Conservation (phyloP, 1,139 yeast species). For the Taphrina communis region DNA sequence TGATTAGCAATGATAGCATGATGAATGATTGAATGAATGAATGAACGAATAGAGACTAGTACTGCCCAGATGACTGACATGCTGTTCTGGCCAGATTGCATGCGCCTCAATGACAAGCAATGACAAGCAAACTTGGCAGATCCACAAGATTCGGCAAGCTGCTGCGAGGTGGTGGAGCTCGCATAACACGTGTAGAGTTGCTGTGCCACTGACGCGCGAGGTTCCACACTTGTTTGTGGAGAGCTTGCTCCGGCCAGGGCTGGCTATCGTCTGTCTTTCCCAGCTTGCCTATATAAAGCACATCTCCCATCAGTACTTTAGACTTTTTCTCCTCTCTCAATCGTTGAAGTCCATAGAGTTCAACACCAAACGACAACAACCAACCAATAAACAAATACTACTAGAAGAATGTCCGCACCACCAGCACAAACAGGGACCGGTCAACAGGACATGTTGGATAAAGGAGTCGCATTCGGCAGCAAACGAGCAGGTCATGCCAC, state of each 20-base stretch:
- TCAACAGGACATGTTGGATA: conserved; percentile 39
- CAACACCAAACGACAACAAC: no score
- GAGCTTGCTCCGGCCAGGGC: no score
- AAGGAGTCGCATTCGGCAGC: conserved; percentile 28
- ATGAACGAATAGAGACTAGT: no score
- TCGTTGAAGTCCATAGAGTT: no score
- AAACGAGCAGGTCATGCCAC: conserved; percentile 38
- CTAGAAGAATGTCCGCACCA: conserved; percentile 23
- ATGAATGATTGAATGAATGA: no score
- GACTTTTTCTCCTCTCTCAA: no score
- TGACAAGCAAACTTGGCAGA: no score
- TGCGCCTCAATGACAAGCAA: neutral
- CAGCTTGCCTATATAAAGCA: neutral
- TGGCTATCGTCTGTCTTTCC: neutral
- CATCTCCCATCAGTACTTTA: no score
- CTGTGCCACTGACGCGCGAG: conserved; percentile 14
- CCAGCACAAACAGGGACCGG: conserved; percentile 33
- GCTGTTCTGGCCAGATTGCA: neutral
- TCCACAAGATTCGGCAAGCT: no score
- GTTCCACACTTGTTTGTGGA: neutral
- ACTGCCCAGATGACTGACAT: no score
- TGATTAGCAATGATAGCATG: no score
- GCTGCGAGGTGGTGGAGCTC: neutral
- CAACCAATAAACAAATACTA: neutral
- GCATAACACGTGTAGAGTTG: neutral